Percentiles rank a stretch among this genome's conserved stretches.
Evolutionary conservation across 768 basidiomycete genomes (phyloP).

Genomic region (Calocybe gangraenosa): DNA sequence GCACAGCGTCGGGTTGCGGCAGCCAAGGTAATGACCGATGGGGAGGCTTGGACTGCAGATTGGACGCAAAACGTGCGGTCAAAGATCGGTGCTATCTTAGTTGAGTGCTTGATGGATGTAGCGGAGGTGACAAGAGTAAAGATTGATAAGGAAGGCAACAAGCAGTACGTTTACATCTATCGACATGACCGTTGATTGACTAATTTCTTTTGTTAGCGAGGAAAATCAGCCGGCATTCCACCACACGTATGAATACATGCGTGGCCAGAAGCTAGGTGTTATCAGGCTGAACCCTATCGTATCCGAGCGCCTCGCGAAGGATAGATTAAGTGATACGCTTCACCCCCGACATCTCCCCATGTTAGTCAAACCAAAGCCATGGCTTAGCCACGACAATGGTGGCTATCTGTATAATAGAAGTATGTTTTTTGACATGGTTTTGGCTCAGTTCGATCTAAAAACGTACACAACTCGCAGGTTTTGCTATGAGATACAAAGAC

Average conservation of each 20-base stretch:
- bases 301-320: conserved; percentile 70
- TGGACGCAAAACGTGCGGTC: conserved; percentile 82
- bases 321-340: conserved; percentile 62
- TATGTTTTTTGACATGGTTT: conserved; percentile 29
- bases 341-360: conserved; percentile 96
- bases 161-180: conserved; percentile 43
- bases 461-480: conserved; percentile 31
- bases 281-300: conserved; percentile 84
- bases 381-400: conserved; percentile 73
- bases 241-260: conserved; percentile 88
- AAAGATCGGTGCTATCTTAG: conserved; percentile 76
- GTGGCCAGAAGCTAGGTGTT: conserved; percentile 92
- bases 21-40: conserved; percentile 58
- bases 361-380: conserved; percentile 88
- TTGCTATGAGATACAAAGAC: conserved; percentile 92
- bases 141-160: conserved; percentile 52
- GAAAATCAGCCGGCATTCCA: conserved; percentile 89
- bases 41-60: conserved; percentile 69
- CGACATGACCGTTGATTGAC: not conserved
- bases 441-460: conserved; percentile 2
- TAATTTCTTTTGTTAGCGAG: conserved; percentile 33
- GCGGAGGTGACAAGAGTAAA: conserved; percentile 69
- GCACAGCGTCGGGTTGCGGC: conserved; percentile 64
- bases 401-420: conserved; percentile 80
- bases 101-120: conserved; percentile 80